Evolutionary conservation across 2,329 filamentous ascomycete species (phyloP), one percentile per base, ranked within the genome.

Genomic region (Sporothrix dimorphospora): DNA sequence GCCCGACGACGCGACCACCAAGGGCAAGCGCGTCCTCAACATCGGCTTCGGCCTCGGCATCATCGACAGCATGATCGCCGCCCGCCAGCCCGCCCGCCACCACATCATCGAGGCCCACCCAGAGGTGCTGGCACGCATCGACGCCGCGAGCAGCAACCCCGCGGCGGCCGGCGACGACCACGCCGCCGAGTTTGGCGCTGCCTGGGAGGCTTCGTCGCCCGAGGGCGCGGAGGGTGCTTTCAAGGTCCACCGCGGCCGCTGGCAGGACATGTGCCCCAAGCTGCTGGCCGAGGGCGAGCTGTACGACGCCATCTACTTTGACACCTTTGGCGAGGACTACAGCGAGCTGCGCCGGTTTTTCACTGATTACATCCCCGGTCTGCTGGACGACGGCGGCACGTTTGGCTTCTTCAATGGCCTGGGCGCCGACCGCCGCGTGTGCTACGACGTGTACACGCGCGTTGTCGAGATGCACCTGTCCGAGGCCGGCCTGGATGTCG

Each of bases 311-410:
- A 93, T 99, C 76, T 99, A 98, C 84, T 98, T 98, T 78, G 96
- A 99, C 79, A 99, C 96, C 0, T 98, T 98, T 80, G 96, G 94
- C 7, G 96, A 99, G 82, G 93, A 96, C 75, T 99, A 98, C 81
- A 85, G 86, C 1, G 92, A 95, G 79, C 88, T 98, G 38, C 91
- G 91, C 63, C 86, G 90, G 73, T 98, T 98, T 83, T 97, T 98
- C 80, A 91, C 88, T 2, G 96, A 98, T 80, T 90, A 92, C 76
- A 90, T 98, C 12, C 93, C 96, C 42, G 91, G 89, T 0, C 81
- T 98, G 70, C 83, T 99, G 61, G 90, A 92, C 76, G 84, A 86
- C 27, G 82, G 87, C 4, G 92, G 94, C 73, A 87, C 91, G 9
- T 97, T 97, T 79, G 91, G 94, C 75, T 97, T 95, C 81, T 93